Conservation (phyloP, 2,329 filamentous ascomycete species). For the Pseudocercospora pini-densiflorae region DNA sequence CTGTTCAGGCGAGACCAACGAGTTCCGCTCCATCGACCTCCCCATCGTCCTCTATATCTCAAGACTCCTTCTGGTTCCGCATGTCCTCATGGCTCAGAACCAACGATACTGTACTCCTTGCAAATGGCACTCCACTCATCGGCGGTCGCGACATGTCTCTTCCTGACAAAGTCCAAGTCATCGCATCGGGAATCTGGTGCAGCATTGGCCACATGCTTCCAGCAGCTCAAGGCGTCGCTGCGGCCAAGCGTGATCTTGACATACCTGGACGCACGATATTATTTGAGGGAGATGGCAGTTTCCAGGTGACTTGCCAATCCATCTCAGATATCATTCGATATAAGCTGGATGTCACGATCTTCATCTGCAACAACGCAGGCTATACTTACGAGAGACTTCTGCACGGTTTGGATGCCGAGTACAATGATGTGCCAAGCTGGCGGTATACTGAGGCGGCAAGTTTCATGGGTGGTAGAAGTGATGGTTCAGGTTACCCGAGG, state of each 20-base stretch:
- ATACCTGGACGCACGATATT: constrained; percentile 52
- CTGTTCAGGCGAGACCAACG: background rate
- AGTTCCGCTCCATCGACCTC: background rate
- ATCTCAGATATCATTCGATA: constrained; percentile 64
- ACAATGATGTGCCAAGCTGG: constrained; percentile 25
- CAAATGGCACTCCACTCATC: constrained; percentile 87
- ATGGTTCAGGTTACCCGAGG: background rate
- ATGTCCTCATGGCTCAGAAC: constrained; percentile 15
- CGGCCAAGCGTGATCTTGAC: constrained; percentile 68
- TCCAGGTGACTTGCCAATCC: constrained; percentile 63
- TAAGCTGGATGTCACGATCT: constrained; percentile 45
- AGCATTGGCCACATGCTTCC: constrained; percentile 69
- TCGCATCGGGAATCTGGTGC: constrained; percentile 78
- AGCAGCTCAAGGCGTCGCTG: constrained; percentile 70
- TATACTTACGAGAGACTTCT: constrained; percentile 55
- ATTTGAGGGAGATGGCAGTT: constrained; percentile 47
- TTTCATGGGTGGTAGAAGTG: constrained; percentile 16
- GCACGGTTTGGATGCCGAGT: constrained; percentile 44
- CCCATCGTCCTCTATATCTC: constrained; percentile 4
- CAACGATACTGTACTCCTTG: constrained; percentile 78
- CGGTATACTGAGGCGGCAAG: constrained; percentile 16
- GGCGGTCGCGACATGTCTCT: constrained; percentile 86
- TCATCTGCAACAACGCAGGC: constrained; percentile 50
- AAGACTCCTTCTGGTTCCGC: constrained; percentile 16
- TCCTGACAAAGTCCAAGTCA: constrained; percentile 71